Conservation (phyloP, 495 filamentous ascomycete genomes). For the Annulohypoxylon maeteangense region DNA sequence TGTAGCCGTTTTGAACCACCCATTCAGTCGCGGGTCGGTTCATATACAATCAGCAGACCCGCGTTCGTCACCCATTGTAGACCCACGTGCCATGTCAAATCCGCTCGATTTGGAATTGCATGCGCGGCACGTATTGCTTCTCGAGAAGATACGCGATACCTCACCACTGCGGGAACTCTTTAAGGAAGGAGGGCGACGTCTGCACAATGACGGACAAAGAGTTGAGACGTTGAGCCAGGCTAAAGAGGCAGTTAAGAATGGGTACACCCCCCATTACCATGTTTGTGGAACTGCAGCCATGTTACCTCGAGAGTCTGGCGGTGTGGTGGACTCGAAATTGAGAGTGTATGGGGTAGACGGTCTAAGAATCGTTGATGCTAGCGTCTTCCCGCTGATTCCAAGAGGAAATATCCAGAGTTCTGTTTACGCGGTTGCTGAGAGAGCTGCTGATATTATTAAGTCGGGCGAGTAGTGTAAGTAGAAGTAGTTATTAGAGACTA, state of each 20-base stretch:
- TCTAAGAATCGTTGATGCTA: slow-evolving; percentile 61
- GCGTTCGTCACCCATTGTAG: background rate
- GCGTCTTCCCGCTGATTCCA: slow-evolving; percentile 59
- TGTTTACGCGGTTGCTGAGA: slow-evolving; percentile 67
- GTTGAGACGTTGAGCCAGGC: slow-evolving; percentile 13
- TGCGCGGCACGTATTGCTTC: background rate
- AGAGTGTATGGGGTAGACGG: slow-evolving; percentile 24
- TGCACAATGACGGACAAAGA: slow-evolving; percentile 8
- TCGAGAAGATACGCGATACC: slow-evolving; percentile 22
- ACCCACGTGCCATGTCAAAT: slow-evolving; percentile 11
- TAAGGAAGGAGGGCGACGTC: slow-evolving; percentile 14
- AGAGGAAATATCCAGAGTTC: slow-evolving; percentile 57
- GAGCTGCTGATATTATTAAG: slow-evolving; percentile 44
- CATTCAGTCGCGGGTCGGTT: slow-evolving; percentile 9
- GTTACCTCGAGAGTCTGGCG: slow-evolving; percentile 18
- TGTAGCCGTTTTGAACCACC: slow-evolving; percentile 12
- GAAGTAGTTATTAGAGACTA: background rate
- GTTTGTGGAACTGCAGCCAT: slow-evolving; percentile 21
- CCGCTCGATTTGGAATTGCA: slow-evolving; percentile 16
- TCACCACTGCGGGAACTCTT: slow-evolving; percentile 8
- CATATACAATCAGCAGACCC: slow-evolving; percentile 18
- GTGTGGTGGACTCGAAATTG: slow-evolving; percentile 25
- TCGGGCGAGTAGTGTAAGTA: background rate
- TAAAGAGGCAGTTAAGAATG: slow-evolving; percentile 10
- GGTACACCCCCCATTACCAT: slow-evolving; percentile 11